phyloP scores from a whole-genome alignment of 352 stramenopile species.

The Albugo candida region DNA sequence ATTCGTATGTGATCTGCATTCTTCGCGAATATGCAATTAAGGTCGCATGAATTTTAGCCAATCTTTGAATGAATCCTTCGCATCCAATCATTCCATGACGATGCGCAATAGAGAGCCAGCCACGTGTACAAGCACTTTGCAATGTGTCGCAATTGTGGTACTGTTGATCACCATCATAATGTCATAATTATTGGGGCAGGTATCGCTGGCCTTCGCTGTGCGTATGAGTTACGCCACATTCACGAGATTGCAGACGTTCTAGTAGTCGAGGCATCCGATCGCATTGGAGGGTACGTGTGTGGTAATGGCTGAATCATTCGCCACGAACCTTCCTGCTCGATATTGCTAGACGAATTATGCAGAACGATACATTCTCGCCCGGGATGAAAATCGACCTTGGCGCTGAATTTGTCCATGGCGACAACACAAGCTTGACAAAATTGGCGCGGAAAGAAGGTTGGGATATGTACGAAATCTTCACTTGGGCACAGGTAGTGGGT shows the following conservation, averaged over 20 bases:
- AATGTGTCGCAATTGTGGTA: too few species aligned
- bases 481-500: conserved; percentile 61
- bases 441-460: conserved; percentile 44
- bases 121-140: too few species aligned
- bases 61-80: too few species aligned
- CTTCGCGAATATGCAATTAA: too few species aligned
- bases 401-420: conserved; percentile 53
- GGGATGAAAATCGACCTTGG: conserved; percentile 55
- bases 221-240: conserved; percentile 29
- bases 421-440: conserved; percentile 52
- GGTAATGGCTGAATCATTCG: neutral
- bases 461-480: conserved; percentile 64
- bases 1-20: too few species aligned
- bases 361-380: conserved; percentile 37
- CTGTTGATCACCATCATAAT: conserved; percentile 15
- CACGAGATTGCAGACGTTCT: conserved; percentile 42
- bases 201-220: conserved; percentile 41
- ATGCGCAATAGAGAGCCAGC: too few species aligned
- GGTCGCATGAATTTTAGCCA: too few species aligned
- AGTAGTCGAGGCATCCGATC: conserved; percentile 46
- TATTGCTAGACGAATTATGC: conserved; percentile 22
- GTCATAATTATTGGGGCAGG: conserved; percentile 55
- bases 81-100: too few species aligned
- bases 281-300: conserved; percentile 18
- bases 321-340: neutral